Percentiles rank a stretch among this genome's conserved stretches.
Conservation (phyloP, 179 eudicot species). For the Actinidia arguta region DNA sequence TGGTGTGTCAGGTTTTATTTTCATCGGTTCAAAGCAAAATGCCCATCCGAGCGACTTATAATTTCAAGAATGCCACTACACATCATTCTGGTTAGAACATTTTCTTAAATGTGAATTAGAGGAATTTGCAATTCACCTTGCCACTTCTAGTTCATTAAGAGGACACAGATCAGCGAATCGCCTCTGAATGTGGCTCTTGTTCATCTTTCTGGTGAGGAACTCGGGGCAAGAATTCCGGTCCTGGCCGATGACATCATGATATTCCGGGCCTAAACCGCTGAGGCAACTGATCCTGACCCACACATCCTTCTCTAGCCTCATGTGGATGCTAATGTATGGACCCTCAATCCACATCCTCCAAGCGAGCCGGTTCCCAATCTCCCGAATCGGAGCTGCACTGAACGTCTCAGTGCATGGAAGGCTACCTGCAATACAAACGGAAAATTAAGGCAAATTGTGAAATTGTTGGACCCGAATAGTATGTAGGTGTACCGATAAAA, state of each 20-base stretch:
- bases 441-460: too few species aligned
- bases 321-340: slow-evolving; percentile 76
- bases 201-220: slow-evolving; percentile 57
- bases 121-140: slow-evolving; percentile 39
- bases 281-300: slow-evolving; percentile 81
- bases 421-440: slow-evolving; percentile 58
- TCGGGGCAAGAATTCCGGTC: slow-evolving; percentile 55
- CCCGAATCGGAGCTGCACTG: slow-evolving; percentile 60
- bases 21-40: neutral
- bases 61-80: neutral
- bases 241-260: slow-evolving; percentile 45
- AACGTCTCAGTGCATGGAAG: slow-evolving; percentile 81
- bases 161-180: slow-evolving; percentile 81
- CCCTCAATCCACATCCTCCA: slow-evolving; percentile 93
- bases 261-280: slow-evolving; percentile 69
- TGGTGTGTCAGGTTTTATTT: neutral
- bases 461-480: too few species aligned
- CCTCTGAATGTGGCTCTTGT: slow-evolving; percentile 54
- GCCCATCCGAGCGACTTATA: neutral
- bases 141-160: slow-evolving; percentile 62
- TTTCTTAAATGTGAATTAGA: too few species aligned
- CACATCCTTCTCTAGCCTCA: slow-evolving; percentile 81
- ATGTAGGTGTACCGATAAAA: too few species aligned
- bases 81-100: too few species aligned
- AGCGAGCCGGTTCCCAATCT: slow-evolving; percentile 68